Evolutionary conservation across 345 rosid species (phyloP), one percentile per base, ranked within the genome.

Genomic region (Ailanthus altissimus): DNA sequence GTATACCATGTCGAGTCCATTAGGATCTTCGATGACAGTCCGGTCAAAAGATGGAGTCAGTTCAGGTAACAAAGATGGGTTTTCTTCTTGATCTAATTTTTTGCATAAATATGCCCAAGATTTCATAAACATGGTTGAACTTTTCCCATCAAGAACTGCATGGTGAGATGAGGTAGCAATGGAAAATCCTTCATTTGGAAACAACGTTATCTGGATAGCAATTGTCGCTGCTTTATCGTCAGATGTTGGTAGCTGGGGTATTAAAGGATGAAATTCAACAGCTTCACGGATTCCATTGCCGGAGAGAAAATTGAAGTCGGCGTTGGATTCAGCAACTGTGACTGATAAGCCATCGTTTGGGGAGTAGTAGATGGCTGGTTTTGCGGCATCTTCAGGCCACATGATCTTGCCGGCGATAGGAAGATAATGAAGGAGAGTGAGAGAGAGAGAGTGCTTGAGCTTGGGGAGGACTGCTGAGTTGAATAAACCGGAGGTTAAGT

Each of bases 381-480:
- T 76, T 4, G 69, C 61, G 23, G 80, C 63, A 8, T 72, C 54
- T 70, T 57, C 38, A 10, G 67, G 72, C 88, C 86, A 83, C 0
- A 59, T 70, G 60, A 87, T 18, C 70, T 12, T 64, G 50, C 88
- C 85, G 9, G 83, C 42, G 70, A 87, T 73, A 32, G 85, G 86
- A 51, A 85, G 84, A 28, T 70, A 81, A 63, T 73, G 73, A 20
- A 38, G 20, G 76, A 87, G 90, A 66, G 75, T 74, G 40, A 73
- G 63, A 26, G 90, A 81, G 45, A 84, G 79, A 16, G 88, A 84
- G 36, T 54, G 81, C 51, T 84, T 84, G 78, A 87, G 84, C 25
- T 78, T 87, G 0, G 85, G 85, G 18, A 85, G 68, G 67, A 82
- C 58, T 32, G 65, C 79, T 6, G 81, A 82, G 84, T 86, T 50